Evolutionary conservation across 2,329 filamentous ascomycete species (phyloP).

Genomic region (Peltaster fructicola): DNA sequence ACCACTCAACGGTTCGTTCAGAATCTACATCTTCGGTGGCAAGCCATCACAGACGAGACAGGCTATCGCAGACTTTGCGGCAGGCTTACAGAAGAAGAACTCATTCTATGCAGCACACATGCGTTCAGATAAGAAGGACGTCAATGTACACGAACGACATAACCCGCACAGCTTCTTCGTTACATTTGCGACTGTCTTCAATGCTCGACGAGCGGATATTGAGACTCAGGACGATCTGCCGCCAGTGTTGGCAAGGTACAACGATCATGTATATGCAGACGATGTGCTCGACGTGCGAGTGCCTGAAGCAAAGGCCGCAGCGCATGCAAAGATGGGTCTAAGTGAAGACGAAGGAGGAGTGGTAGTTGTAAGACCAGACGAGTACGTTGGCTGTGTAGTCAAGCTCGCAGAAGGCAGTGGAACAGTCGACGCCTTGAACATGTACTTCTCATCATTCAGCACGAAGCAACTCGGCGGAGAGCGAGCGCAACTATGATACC

Average conservation of each 20-base stretch:
- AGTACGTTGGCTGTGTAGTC: conserved; percentile 65
- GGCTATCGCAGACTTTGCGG: conserved; percentile 54
- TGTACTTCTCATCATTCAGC: conserved; percentile 61
- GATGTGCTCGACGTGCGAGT: conserved; percentile 58
- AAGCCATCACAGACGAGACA: conserved; percentile 37
- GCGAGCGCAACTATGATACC: conserved; percentile 11
- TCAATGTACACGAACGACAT: conserved; percentile 63
- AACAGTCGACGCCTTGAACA: conserved; percentile 68
- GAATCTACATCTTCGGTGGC: conserved; percentile 75
- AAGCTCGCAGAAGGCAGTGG: conserved; percentile 56
- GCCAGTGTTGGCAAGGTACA: conserved; percentile 52
- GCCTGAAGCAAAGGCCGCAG: conserved; percentile 51
- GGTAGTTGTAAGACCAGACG: conserved; percentile 71
- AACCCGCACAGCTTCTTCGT: conserved; percentile 75
- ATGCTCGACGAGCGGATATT: conserved; percentile 46
- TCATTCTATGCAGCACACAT: conserved; percentile 58
- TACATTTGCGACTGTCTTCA: conserved; percentile 61
- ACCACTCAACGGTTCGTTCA: conserved; percentile 73
- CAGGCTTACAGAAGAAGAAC: conserved; percentile 42
- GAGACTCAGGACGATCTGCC: conserved; percentile 59
- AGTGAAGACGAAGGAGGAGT: conserved; percentile 57
- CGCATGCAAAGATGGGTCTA: conserved; percentile 76
- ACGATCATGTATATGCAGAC: conserved; percentile 72
- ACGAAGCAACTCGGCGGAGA: conserved; percentile 36
- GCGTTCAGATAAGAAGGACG: conserved; percentile 40